These are phyloP conservation scores for Pisolithus orientalis DNA, from an alignment of 768 basidiomycete genomes.

Conservation along the genomic window DNA sequence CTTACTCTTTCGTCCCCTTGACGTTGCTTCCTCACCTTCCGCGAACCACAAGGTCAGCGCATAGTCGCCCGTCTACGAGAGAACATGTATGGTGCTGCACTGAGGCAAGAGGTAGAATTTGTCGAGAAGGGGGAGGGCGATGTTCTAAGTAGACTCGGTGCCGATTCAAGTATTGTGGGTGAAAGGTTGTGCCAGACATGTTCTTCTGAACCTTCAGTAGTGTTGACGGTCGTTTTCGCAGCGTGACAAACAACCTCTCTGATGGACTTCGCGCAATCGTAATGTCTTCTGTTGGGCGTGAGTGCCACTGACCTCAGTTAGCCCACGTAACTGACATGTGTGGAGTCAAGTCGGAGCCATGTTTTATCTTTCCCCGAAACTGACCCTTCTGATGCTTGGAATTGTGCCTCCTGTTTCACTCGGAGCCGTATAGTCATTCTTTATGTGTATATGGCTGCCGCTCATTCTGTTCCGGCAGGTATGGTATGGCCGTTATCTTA, in stretches of 20 bases:
- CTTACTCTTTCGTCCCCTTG: background rate
- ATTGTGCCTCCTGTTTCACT: slow-evolving; percentile 86
- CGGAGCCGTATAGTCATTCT: slow-evolving; percentile 53
- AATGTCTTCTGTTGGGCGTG: slow-evolving; percentile 91
- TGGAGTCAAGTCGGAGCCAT: slow-evolving; percentile 73
- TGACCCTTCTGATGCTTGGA: slow-evolving; percentile 89
- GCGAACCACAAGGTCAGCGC: slow-evolving; percentile 53
- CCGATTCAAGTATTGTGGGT: slow-evolving; percentile 90
- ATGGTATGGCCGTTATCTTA: slow-evolving; percentile 92
- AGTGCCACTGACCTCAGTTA: slow-evolving; percentile 23
- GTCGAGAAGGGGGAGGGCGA: slow-evolving; percentile 93
- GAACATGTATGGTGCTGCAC: slow-evolving; percentile 73
- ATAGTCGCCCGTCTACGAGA: slow-evolving; percentile 87
- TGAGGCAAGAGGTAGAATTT: slow-evolving; percentile 88
- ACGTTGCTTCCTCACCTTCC: background rate
- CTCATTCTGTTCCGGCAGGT: slow-evolving; percentile 46
- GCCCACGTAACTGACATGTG: background rate
- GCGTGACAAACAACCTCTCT: slow-evolving; percentile 74
- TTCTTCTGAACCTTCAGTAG: background rate
- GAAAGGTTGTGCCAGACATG: slow-evolving; percentile 51
- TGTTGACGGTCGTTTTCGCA: slow-evolving; percentile 17
- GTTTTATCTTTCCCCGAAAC: slow-evolving; percentile 84
- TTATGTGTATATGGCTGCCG: slow-evolving; percentile 3
- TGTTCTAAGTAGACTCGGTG: slow-evolving; percentile 83
- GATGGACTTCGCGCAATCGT: slow-evolving; percentile 80